A percentile compares a stretch with the other conserved stretches of the same genome.
Conservation (phyloP, 164 flowering plant genomes). For the Cinnamomum chago region DNA sequence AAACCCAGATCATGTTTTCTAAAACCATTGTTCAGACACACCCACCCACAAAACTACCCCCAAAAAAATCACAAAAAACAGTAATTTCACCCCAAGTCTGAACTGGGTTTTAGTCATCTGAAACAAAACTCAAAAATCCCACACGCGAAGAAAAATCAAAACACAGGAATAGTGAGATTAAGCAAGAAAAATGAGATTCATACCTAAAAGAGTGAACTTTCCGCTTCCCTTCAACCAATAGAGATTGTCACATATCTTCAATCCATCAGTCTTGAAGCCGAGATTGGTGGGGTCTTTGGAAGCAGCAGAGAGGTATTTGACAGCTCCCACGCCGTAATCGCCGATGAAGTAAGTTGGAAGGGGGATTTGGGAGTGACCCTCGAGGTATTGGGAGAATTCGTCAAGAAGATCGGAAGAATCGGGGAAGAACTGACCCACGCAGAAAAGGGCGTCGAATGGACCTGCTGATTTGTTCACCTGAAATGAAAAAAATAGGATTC, state of each 20-base stretch:
- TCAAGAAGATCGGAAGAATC: conserved; percentile 57
- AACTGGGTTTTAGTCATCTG: no score
- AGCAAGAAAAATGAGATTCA: no score
- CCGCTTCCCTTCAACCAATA: conserved; percentile 96
- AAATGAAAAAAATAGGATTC: not conserved
- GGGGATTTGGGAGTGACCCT: conserved; percentile 57
- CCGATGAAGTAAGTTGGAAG: conserved; percentile 90
- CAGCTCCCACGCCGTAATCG: conserved; percentile 75
- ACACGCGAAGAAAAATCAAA: not conserved
- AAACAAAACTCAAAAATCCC: no score
- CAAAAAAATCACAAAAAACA: no score
- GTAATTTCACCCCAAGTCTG: no score
- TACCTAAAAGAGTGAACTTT: conserved; percentile 64
- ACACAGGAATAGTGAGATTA: not conserved
- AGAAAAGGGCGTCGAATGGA: conserved; percentile 80
- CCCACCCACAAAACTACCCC: no score
- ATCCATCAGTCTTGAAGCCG: conserved; percentile 87
- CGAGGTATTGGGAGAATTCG: conserved; percentile 55
- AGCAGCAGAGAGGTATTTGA: conserved; percentile 49
- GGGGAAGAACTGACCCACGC: conserved; percentile 98
- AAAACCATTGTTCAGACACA: no score
- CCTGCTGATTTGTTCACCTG: conserved; percentile 91
- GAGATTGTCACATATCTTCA: conserved; percentile 58
- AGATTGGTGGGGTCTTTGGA: conserved; percentile 38
- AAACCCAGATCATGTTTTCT: no score